phyloP scores from a whole-genome alignment of 2,329 filamentous ascomycete genomes.

The Clarireedia homoeocarpa region DNA sequence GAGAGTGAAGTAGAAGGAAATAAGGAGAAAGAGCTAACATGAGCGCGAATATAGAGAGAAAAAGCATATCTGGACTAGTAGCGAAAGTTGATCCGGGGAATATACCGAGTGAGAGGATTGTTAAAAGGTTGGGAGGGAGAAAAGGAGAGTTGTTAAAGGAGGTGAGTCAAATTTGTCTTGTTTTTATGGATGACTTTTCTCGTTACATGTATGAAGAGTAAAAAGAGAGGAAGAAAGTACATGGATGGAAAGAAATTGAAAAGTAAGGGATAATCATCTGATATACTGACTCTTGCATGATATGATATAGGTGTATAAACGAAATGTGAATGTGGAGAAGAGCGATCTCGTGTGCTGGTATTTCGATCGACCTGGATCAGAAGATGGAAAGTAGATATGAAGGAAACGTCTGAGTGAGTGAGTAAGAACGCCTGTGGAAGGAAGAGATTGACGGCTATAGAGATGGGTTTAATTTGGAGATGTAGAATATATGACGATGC shows the following conservation, averaged over 20 bases:
- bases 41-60: slow-evolving; percentile 9
- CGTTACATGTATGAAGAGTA: neutral
- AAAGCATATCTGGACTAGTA: slow-evolving; percentile 14
- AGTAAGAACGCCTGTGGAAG: neutral
- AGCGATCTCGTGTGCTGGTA: slow-evolving; percentile 17
- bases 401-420: neutral
- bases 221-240: neutral
- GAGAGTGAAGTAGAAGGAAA: neutral
- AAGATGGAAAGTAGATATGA: neutral
- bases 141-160: slow-evolving; percentile 11
- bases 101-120: slow-evolving; percentile 13
- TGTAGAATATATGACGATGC: no score
- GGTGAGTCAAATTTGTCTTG: neutral
- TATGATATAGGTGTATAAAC: neutral
- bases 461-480: no score
- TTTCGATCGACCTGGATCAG: slow-evolving; percentile 15
- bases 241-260: neutral
- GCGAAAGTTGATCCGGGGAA: slow-evolving; percentile 18
- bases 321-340: slow-evolving; percentile 1
- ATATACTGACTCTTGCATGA: neutral
- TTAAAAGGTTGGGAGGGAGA: slow-evolving; percentile 14
- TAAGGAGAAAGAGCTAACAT: neutral
- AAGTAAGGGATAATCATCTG: no score
- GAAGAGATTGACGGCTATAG: no score
- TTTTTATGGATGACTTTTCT: neutral